Percentiles rank a stretch among this genome's conserved stretches.
Evolutionary conservation across 331 rosid genomes (phyloP).

Genomic region (Prunus yedoensis): DNA sequence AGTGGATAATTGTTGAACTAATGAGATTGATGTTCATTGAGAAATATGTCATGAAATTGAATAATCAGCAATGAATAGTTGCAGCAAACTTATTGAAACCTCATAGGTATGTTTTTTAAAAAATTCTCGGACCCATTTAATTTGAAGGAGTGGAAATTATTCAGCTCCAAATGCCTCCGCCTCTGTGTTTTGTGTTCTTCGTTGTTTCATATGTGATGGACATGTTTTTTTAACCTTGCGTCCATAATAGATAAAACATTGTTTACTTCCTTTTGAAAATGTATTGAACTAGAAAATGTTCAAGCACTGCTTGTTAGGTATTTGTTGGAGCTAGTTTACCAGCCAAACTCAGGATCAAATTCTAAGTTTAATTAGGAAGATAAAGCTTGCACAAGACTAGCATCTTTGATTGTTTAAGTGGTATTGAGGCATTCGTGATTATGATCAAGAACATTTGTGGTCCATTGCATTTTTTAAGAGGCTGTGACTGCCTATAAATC

Average conservation of each 20-base stretch:
- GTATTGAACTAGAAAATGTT: not conserved
- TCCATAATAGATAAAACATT: not conserved
- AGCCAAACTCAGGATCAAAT: not conserved
- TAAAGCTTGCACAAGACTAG: not conserved
- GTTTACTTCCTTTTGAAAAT: not conserved
- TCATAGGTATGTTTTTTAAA: not conserved
- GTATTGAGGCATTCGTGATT: not conserved
- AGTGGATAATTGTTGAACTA: not conserved
- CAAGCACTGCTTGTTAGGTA: not conserved
- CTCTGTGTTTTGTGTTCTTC: not conserved
- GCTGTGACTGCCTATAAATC: not conserved
- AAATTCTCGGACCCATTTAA: not conserved
- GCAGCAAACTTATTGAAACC: not conserved
- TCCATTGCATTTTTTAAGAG: not conserved
- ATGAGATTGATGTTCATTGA: slow-evolving; percentile 7
- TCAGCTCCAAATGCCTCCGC: not conserved
- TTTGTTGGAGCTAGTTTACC: not conserved
- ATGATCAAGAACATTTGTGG: not conserved
- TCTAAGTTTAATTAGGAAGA: not conserved
- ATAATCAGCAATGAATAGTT: not conserved
- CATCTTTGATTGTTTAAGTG: not conserved
- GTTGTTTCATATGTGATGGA: not conserved
- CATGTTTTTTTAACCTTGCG: not conserved
- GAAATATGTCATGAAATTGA: not conserved
- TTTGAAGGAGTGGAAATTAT: not conserved